Evolutionary conservation across 441 rosid species (phyloP).

Genomic region (Jatropha podagrica): DNA sequence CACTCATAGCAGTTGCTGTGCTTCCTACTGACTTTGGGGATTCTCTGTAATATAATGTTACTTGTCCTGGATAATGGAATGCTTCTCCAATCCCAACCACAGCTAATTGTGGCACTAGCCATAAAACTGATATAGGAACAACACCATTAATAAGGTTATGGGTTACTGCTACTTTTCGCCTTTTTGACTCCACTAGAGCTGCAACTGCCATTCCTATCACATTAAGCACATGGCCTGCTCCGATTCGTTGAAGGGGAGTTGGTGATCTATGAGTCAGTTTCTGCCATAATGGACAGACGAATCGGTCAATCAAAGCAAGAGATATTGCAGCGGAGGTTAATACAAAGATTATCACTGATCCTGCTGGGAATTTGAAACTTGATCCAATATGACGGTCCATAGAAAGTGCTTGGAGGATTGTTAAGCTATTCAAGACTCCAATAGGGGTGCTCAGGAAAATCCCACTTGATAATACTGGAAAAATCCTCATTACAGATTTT

Average conservation of each 20-base stretch:
- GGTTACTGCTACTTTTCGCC: constrained; percentile 32
- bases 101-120: constrained; percentile 51
- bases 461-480: constrained; percentile 42
- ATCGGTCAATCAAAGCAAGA: constrained; percentile 38
- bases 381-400: constrained; percentile 42
- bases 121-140: constrained; percentile 45
- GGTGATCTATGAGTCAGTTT: constrained; percentile 15
- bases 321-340: constrained; percentile 40
- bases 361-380: constrained; percentile 48
- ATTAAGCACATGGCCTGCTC: constrained; percentile 46
- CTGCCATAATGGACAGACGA: constrained; percentile 41
- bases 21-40: constrained; percentile 47
- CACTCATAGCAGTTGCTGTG: constrained; percentile 46
- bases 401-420: constrained; percentile 48
- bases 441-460: constrained; percentile 40
- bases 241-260: constrained; percentile 32
- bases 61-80: constrained; percentile 53
- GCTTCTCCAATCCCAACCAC: constrained; percentile 52
- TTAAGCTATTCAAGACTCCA: constrained; percentile 36
- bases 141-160: constrained; percentile 12
- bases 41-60: constrained; percentile 48
- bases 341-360: constrained; percentile 45
- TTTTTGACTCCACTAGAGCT: constrained; percentile 48
- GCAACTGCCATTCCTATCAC: constrained; percentile 42
- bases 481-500: constrained; percentile 45